These are phyloP conservation scores for Jatropha multifida DNA, from an alignment of 441 rosid species.

Conservation along the genomic window DNA sequence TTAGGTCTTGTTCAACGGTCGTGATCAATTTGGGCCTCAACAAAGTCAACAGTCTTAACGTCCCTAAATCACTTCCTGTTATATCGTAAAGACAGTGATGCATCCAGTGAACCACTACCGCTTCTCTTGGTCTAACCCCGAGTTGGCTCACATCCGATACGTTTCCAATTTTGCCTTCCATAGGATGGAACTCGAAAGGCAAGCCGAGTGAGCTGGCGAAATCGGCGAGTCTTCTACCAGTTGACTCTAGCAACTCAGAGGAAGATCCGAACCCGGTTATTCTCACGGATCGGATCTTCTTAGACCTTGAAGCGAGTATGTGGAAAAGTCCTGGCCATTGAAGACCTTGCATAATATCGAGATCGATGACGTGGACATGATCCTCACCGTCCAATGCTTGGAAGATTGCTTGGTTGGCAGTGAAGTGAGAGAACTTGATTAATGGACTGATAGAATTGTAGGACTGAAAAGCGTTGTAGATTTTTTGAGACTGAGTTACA, in stretches of 20 bases:
- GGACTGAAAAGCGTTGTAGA: slow-evolving; percentile 76
- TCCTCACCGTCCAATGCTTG: slow-evolving; percentile 80
- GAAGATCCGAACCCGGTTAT: slow-evolving; percentile 88
- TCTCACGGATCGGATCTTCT: slow-evolving; percentile 68
- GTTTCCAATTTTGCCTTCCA: slow-evolving; percentile 73
- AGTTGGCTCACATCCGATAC: slow-evolving; percentile 53
- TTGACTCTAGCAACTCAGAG: slow-evolving; percentile 64
- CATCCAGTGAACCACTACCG: slow-evolving; percentile 91
- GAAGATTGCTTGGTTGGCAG: slow-evolving; percentile 90
- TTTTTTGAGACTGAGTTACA: slow-evolving; percentile 55
- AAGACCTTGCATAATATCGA: slow-evolving; percentile 94
- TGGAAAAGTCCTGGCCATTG: slow-evolving; percentile 96
- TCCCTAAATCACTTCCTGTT: slow-evolving; percentile 62
- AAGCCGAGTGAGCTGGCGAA: slow-evolving; percentile 66
- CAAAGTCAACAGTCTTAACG: slow-evolving; percentile 51
- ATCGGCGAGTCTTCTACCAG: slow-evolving; percentile 78
- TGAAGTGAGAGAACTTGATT: slow-evolving; percentile 87
- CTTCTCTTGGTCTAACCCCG: slow-evolving; percentile 56
- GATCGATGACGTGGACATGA: slow-evolving; percentile 79
- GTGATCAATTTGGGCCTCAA: slow-evolving; percentile 70
- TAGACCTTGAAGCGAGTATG: slow-evolving; percentile 80
- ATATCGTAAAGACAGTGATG: slow-evolving; percentile 82
- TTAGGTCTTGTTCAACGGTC: slow-evolving; percentile 79
- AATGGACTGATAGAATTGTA: slow-evolving; percentile 74
- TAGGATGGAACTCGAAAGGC: slow-evolving; percentile 73